Base-by-base conservation (phyloP, 306 rosid genomes). In the Mimosa pudica region DNA sequence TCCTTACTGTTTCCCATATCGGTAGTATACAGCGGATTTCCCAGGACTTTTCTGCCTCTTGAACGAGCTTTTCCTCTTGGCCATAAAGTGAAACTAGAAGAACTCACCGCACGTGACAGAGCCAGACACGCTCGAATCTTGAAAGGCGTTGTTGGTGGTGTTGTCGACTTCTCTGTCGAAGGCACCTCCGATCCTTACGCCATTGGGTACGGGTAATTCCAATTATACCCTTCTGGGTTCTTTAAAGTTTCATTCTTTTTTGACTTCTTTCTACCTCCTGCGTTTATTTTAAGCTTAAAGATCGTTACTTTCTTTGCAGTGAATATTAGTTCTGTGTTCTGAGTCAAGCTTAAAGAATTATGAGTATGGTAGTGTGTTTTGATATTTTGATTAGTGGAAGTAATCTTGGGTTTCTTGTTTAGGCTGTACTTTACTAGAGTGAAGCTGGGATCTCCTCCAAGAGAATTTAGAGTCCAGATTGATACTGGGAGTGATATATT, bases 401-500 rank as follows among this genome's bases (percentile, higher is more conserved):
- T 78, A 18, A 54, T 73, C 44, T 83, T 87, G 85, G 79, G 35
- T 82, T 84, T 76, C 45, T 82, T 86, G 48, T 82, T 73, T 75
- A 95, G 99, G 91, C 82, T 95, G 80, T 95, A 95, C 86, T 93
- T 85, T 77, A 89, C 99, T 1, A 90, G 89, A 86, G 97, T 95
- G 61, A 93, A 89, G 87, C 81, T 95, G 85, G 98, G 99, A 69
- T 84, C 97, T 79, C 99, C 97, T 52, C 96, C 98, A 6, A 90
- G 67, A 82, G 98, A 95, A 82, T 95, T 90, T 81, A 91, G 86
- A 47, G 99, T 95, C 58, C 96, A 93, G 88, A 91, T 95, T 74
- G 99, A 93, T 80, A 91, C 98, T 2, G 98, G 99, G 74, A 95
- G 99, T 69, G 99, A 95, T 70, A 88, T 91, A 79, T 88, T 95